A percentile compares a stretch with the other conserved stretches of the same genome.
phyloP scores from a whole-genome alignment of 2,329 filamentous ascomycete species.

The Alternaria viburni region DNA sequence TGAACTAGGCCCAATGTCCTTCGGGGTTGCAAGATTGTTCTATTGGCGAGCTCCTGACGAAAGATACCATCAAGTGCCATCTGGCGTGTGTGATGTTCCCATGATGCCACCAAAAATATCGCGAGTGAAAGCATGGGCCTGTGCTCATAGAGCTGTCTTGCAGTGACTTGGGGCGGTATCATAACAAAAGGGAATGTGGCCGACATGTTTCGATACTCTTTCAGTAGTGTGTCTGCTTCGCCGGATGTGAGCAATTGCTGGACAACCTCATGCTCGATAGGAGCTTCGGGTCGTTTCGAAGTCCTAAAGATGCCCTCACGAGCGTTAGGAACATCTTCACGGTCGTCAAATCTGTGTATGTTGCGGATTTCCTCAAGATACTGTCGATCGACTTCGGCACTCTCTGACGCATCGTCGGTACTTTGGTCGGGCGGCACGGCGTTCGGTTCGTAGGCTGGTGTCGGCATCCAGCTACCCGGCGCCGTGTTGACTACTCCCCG shows the following conservation, averaged over 20 bases:
- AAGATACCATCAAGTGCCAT: constrained; percentile 35
- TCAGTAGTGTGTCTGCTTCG: constrained; percentile 35
- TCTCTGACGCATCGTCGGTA: constrained; percentile 8
- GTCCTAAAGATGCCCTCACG: constrained; percentile 23
- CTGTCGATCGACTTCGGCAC: constrained; percentile 26
- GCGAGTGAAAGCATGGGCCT: constrained; percentile 44
- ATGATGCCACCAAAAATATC: constrained; percentile 37
- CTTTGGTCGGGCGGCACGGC: constrained; percentile 4
- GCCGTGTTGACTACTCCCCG: constrained; percentile 5
- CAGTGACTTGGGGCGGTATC: constrained; percentile 19
- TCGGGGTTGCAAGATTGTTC: constrained; percentile 38
- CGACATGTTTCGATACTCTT: constrained; percentile 38
- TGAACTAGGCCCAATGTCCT: constrained; percentile 40
- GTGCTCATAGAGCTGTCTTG: constrained; percentile 23
- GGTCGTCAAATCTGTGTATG: constrained; percentile 34
- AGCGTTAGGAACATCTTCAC: constrained; percentile 12
- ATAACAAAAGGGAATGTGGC: constrained; percentile 41
- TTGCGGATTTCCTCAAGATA: constrained; percentile 34
- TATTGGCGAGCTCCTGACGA: constrained; percentile 40
- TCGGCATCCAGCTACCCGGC: constrained; percentile 38
- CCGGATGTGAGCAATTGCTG: constrained; percentile 24
- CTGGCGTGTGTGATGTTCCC: constrained; percentile 34
- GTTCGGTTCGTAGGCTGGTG: constrained; percentile 29
- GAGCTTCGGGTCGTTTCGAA: constrained; percentile 24
- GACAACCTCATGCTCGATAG: constrained; percentile 29